These are phyloP conservation scores for Ophiocordyceps camponoti-saundersi DNA, from an alignment of 2,329 filamentous ascomycete genomes.

Conservation along the genomic window DNA sequence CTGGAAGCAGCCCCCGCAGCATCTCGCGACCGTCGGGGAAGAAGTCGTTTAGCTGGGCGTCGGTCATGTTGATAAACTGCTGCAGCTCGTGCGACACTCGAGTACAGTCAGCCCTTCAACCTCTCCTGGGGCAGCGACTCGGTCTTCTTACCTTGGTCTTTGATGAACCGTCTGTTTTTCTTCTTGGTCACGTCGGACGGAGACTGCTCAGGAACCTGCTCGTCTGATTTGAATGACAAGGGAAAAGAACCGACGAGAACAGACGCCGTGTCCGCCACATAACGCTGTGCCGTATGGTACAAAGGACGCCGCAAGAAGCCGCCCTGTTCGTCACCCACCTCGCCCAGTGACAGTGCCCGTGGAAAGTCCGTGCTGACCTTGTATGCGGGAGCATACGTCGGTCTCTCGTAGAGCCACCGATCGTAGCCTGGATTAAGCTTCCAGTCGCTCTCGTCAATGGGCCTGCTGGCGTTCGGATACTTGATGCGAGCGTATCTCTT, in stretches of 20 bases:
- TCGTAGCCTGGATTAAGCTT: not conserved
- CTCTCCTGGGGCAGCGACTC: not conserved
- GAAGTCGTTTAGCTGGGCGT: not conserved
- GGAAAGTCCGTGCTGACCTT: not conserved
- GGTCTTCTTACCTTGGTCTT: not conserved
- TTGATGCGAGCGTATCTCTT: slow-evolving; percentile 1
- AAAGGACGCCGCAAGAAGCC: not conserved
- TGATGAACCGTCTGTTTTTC: no score
- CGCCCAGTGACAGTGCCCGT: not conserved
- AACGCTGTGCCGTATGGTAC: not conserved
- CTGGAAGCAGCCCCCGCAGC: not conserved
- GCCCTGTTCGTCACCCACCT: not conserved
- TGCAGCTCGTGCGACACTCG: not conserved
- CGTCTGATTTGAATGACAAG: not conserved
- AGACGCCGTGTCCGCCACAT: not conserved
- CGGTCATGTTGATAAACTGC: not conserved
- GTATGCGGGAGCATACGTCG: not conserved
- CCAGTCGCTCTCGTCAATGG: not conserved
- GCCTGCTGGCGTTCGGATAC: not conserved
- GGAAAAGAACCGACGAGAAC: not conserved
- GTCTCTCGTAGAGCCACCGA: not conserved
- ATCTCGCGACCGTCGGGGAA: not conserved
- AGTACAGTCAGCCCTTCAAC: not conserved
- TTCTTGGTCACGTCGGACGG: not conserved
- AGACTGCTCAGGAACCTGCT: not conserved